Base-by-base conservation (phyloP, 495 filamentous ascomycete species). In the Talaromyces liani region DNA sequence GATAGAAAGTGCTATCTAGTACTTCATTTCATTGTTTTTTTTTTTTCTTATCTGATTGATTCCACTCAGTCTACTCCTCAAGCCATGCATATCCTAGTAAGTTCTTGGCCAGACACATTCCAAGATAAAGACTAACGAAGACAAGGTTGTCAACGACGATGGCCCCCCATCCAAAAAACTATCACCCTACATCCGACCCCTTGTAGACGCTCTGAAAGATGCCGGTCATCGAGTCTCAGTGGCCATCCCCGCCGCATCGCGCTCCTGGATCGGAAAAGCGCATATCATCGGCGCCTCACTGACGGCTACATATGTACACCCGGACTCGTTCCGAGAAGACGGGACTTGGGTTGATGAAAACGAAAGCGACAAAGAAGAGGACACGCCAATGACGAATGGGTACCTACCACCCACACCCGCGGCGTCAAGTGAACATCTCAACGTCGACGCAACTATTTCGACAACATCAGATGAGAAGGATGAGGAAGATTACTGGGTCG, bases 231-330 rank as follows among this genome's bases (percentile, higher is more conserved):
- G 77, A 61, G 90, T 98, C 72, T 93, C 90, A n/a, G 92, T 98
- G 63, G 88, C 92, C 67, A 86, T 98, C 45, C 94, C 94, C 1
- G 87, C 96, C 71, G 84, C 85, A 16, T 96, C 97, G 67, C 88
- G 93, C 36, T 95, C 91, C 16, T 98, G 94, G 94, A 97, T 98
- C 71, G 92, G 92, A 63, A 98, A 98, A 78, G 94, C 94, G 2
- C 93, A 98, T 73, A 84, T 98, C 54, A 91, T 96, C 69, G 91
- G 92, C 70, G 86, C 91, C 66, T 84, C 87, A 2, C 81, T 96
- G 58, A 90, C 87, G 66, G 92, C 93, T 1, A 86, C 84, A 47
- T 94, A 94, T 78, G 97, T 93, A 71, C 88, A 89, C 29, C 79
- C 82, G 14, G 74, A 81, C 67, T 75, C 85, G 3, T 80, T 88